phyloP scores from a whole-genome alignment of 1,284 basidiomycete species.

The Wallemia hederae region DNA sequence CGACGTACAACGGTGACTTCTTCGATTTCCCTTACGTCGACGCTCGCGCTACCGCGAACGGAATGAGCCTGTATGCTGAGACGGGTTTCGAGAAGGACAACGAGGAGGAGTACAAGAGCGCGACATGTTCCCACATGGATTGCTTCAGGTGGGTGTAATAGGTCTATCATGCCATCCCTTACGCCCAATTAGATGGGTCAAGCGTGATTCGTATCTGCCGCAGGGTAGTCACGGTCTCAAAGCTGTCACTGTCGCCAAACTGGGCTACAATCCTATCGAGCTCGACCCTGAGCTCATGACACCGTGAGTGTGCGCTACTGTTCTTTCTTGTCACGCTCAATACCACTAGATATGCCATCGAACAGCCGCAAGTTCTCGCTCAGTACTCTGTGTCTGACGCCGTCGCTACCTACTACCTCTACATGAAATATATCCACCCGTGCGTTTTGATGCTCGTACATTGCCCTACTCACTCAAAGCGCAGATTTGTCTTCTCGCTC shows the following conservation, averaged over 20 bases:
- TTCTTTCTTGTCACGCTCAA: neutral
- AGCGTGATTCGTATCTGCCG: constrained; percentile 95
- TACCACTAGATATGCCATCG: constrained; percentile 52
- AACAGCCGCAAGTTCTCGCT: constrained; percentile 79
- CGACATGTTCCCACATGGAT: constrained; percentile 91
- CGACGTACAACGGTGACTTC: constrained; percentile 96
- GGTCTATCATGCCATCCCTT: neutral
- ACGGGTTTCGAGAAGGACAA: constrained; percentile 72
- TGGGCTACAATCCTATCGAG: constrained; percentile 92
- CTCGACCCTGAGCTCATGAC: constrained; percentile 98
- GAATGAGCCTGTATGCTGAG: constrained; percentile 87
- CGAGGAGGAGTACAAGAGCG: constrained; percentile 86
- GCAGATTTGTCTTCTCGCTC: constrained; percentile 73
- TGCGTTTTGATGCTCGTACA: neutral
- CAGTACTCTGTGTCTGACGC: constrained; percentile 99
- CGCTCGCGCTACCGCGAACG: constrained; percentile 55
- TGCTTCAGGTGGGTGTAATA: constrained; percentile 38
- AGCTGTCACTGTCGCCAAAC: constrained; percentile 83
- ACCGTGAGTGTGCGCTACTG: constrained; percentile 29
- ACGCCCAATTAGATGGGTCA: constrained; percentile 41
- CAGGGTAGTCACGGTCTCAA: constrained; percentile 97
- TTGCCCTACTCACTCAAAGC: neutral
- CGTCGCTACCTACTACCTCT: constrained; percentile 94
- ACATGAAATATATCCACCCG: constrained; percentile 99
- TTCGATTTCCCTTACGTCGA: constrained; percentile 99